Evolutionary conservation across 2,329 filamentous ascomycete species (phyloP).

Genomic region (Colletotrichum sp.): DNA sequence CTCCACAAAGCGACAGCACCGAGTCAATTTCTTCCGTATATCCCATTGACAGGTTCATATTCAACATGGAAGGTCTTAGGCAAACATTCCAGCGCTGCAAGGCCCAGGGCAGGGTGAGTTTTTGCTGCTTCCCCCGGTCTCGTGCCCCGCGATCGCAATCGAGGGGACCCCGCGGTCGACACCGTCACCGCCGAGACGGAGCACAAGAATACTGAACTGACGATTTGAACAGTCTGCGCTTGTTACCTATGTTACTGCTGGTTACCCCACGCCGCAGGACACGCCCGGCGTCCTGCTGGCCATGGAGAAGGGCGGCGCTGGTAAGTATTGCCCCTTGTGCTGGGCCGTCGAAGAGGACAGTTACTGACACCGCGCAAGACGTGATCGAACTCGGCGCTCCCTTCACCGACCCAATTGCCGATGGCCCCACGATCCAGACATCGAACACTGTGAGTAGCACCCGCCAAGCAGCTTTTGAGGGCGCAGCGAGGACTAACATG

Average conservation of each 20-base stretch:
- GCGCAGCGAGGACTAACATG: neutral
- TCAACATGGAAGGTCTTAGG: slow-evolving; percentile 61
- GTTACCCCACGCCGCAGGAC: slow-evolving; percentile 82
- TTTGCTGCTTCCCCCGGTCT: neutral
- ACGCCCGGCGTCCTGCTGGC: slow-evolving; percentile 85
- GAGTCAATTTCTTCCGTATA: neutral
- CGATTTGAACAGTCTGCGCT: slow-evolving; percentile 70
- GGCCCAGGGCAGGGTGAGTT: slow-evolving; percentile 60
- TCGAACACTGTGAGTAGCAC: slow-evolving; percentile 76
- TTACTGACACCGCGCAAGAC: slow-evolving; percentile 55
- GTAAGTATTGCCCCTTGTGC: slow-evolving; percentile 53
- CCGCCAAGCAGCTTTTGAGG: neutral
- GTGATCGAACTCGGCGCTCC: slow-evolving; percentile 95
- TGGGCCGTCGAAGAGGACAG: neutral
- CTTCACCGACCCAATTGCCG: slow-evolving; percentile 97
- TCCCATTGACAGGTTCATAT: neutral
- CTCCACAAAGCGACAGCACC: neutral
- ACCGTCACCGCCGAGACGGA: neutral
- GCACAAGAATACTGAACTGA: neutral
- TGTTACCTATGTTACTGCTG: slow-evolving; percentile 95
- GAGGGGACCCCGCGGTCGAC: neutral
- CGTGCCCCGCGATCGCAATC: slow-evolving; percentile 28
- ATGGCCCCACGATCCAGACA: slow-evolving; percentile 95
- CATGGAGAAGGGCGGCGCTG: slow-evolving; percentile 91
- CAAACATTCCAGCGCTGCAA: slow-evolving; percentile 66